Evolutionary conservation across 1,284 basidiomycete genomes (phyloP), one percentile per base, ranked within the genome.

Genomic region (Puccinia brachypodii): DNA sequence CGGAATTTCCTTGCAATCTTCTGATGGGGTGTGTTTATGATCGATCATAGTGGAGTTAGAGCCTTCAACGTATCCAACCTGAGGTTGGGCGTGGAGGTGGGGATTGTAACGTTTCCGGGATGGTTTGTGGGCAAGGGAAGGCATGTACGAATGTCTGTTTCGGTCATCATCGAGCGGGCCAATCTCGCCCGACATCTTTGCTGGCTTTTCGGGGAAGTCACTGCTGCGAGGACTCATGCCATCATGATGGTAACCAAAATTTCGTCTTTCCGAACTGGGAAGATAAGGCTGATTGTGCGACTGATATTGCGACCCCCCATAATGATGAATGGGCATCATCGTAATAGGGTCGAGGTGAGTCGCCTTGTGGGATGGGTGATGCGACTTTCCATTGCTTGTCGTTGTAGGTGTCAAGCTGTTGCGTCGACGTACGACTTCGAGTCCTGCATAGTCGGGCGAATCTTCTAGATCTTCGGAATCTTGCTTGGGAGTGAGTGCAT

Each of bases 401-500:
- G 62, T n/a, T 16, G 62, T 66, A 6, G 47, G 6, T 33, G 62
- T 40, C 16, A 66, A 40, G 40, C 62, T 66, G 62, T 66, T 66
- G 33, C 68, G 78, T 7, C 78, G 78, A 38, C 71, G 58, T 40
- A 72, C 71, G 28, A 80, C 78, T 36, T 80, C 78, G 50, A 80
- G 60, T 64, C 78, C 78, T 31, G 47, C 42, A 22, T 60, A 42
- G 36, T 73, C 68, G n/a, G 78, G 78, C 9, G 78, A 80, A 31
- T 80, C 78, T 31, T 73, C 68, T 22, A 62, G 56, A n/a, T 73
- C 40, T 40, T 60, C 69, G 8, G 78, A 80, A 42, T 80, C 78
- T 73, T 80, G 78, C 42, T 80, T 80, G 19, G 78, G 78, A 33
- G 28, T 80, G 7, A 80, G 58, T 2, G 68, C 40, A 38, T 73